Evolutionary conservation across 2,329 filamentous ascomycete species (phyloP), one percentile per base, ranked within the genome.

Genomic region (Mycocentrospora acerina): DNA sequence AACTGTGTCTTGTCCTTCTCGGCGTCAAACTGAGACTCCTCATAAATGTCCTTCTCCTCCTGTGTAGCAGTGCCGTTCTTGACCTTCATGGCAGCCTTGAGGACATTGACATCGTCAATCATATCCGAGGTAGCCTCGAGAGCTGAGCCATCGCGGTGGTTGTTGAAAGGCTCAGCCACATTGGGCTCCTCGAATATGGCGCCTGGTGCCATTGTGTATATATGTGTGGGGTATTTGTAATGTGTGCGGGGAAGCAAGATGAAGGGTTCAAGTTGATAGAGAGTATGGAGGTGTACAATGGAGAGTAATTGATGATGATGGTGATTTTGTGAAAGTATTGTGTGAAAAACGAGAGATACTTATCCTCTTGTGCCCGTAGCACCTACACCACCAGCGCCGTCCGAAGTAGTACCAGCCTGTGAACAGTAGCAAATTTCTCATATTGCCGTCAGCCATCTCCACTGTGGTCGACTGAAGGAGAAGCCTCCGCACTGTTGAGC

Each of bases 1-100:
- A 91, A 91, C 51, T 83, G 75, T 15, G 81, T 78, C 74, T 90
- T 90, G 75, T 91, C 85, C 67, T 91, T 91, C 31, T 80, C 72
- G 31, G 78, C 69, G 65, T 90, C 86, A 63, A 90, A 89, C 51
- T 83, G 72, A 42, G 85, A 85, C 44, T 72, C 62, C 29, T 77
- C 74, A 59, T 78, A 78, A 53, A 78, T 71, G 59, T 74, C 69
- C 45, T 67, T 68, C 46, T 74, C 71, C 42, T 68, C 60, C 45
- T 71, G 62, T 16, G 69, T 69, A 25, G 71, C 64, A 38, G 63
- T 69, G 60, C 69, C 62, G 44, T 73, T 67, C 57, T 72, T 75
- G 50, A 70, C 68, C 48, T 75, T 74, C 53, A 80, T 60, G 37
- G 72, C 70, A 36, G 73, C 75, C 55, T 80, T 82, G 52, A 81